Conservation (phyloP, 768 basidiomycete species). For the Lactarius pseudohatsudake region DNA sequence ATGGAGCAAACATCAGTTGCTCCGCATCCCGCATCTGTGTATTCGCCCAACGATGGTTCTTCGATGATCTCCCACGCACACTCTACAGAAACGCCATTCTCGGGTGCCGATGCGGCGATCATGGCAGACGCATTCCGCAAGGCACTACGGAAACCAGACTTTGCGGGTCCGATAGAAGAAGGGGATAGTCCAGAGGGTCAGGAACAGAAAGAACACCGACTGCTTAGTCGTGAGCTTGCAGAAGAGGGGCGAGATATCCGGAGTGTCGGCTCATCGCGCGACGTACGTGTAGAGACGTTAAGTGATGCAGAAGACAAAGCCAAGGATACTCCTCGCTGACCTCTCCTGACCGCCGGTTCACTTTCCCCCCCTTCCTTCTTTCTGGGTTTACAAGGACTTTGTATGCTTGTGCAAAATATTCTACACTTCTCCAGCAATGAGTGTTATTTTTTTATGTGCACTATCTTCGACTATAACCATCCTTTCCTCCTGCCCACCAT, state of each 20-base stretch:
- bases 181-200: slow-evolving; percentile 58
- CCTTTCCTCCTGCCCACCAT: slow-evolving; percentile 10
- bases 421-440: slow-evolving; percentile 25
- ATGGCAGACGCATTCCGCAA: slow-evolving; percentile 92
- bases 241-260: slow-evolving; percentile 89
- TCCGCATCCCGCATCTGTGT: slow-evolving; percentile 37
- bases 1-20: slow-evolving; percentile 38
- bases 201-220: slow-evolving; percentile 39
- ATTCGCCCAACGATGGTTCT: slow-evolving; percentile 56
- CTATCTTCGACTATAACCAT: slow-evolving; percentile 24
- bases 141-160: slow-evolving; percentile 86
- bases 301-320: slow-evolving; percentile 46
- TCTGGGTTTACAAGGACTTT: slow-evolving; percentile 26
- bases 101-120: slow-evolving; percentile 84
- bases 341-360: neutral
- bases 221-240: slow-evolving; percentile 73
- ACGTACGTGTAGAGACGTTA: slow-evolving; percentile 72
- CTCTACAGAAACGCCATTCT: slow-evolving; percentile 68
- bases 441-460: slow-evolving; percentile 27
- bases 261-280: slow-evolving; percentile 78
- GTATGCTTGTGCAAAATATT: slow-evolving; percentile 28
- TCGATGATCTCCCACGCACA: slow-evolving; percentile 66
- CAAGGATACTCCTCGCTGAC: slow-evolving; percentile 30
- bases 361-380: slow-evolving; percentile 3
- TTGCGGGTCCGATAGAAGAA: slow-evolving; percentile 73